phyloP scores from a whole-genome alignment of 2,329 filamentous ascomycete species.

The Delphinella strobiligena region DNA sequence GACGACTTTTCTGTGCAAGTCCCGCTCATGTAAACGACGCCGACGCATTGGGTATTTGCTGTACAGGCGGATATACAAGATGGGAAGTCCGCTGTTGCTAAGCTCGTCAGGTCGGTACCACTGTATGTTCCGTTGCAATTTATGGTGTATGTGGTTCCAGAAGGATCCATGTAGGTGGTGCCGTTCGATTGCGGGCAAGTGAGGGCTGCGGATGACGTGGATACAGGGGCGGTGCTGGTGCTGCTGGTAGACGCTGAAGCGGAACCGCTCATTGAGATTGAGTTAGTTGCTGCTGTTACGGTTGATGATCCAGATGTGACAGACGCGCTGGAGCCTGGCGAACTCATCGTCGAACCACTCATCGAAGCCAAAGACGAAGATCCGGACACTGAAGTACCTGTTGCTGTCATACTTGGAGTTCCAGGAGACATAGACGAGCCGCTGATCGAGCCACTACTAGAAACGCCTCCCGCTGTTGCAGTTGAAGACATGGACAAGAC shows the following conservation, averaged over 20 bases:
- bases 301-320: neutral
- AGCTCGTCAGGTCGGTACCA: neutral
- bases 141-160: neutral
- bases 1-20: neutral
- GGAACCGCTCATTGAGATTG: neutral
- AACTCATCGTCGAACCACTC: neutral
- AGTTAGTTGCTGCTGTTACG: neutral
- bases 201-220: neutral
- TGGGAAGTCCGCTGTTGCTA: neutral
- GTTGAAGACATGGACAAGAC: no score
- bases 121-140: neutral
- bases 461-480: no score
- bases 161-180: neutral
- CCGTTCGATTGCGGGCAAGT: conserved; percentile 1
- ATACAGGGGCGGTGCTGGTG: neutral
- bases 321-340: neutral
- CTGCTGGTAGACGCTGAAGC: neutral
- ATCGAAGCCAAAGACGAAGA: no score
- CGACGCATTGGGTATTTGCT: neutral
- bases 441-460: no score
- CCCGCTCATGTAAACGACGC: neutral
- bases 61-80: neutral
- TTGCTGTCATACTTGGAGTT: no score
- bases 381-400: no score
- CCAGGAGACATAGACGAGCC: no score